Evolutionary conservation across 2,329 filamentous ascomycete genomes (phyloP), one percentile per base, ranked within the genome.

Genomic region (Ceratocystis albifundus): DNA sequence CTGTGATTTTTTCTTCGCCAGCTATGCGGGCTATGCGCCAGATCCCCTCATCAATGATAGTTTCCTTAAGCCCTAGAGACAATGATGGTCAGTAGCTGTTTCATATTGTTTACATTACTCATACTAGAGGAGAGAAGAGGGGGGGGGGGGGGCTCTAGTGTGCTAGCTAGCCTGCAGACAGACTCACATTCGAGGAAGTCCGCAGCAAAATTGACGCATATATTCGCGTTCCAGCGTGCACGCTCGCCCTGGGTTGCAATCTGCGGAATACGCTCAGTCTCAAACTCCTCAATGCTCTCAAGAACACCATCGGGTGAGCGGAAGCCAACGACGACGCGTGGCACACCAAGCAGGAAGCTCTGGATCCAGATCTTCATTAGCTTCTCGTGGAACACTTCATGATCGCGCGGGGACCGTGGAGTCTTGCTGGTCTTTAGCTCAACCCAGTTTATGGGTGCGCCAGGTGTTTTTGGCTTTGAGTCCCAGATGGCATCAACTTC

Each of bases 311-410:
- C 75, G 20, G 75, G 84, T 44, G 83, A 86, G 61, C 94, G 86
- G 74, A 94, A 96, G 0, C 94, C 94, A 36, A 99, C 88, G 59
- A 96, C 85, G 70, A 99, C 90, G 70, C 87, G 94, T 0, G 91
- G 90, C 0, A 97, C 92, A 50, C 93, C 93, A 1, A 99, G 85
- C 1, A 99, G 80, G 73, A 96, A 99, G 0, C 89, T 96, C 75
- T 97, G 94, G 15, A 93, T 90, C 94, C 94, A 99, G 77, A 93
- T 96, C 72, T 95, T 95, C 76, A 96, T 83, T 65, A 97, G 81
- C 74, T 97, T 97, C 62, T 89, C 84, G 75, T 96, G 89, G 73
- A 93, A 96, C 69, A 85, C 88, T 22, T 87, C 76, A 72, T 85
- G 80, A 71, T 94, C 89, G 61, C 84, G 81, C 1, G 86, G 81